phyloP scores from a whole-genome alignment of 1,284 basidiomycete genomes.

The Golubevia sp. region DNA sequence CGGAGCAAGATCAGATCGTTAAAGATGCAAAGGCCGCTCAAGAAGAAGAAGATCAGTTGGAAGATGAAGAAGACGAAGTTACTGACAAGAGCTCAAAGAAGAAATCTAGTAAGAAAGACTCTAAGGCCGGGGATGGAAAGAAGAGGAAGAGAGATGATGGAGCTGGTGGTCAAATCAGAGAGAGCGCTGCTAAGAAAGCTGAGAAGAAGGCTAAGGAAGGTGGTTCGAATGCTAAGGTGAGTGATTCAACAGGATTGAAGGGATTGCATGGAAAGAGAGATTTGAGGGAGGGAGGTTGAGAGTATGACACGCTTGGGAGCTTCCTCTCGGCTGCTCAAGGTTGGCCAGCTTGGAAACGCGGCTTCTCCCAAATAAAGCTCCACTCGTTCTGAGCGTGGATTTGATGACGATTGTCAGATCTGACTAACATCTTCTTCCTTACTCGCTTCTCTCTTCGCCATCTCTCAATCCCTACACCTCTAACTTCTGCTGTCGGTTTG shows the following conservation, averaged over 20 bases:
- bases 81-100: background rate
- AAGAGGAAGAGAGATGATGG: constrained; percentile 64
- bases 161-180: constrained; percentile 34
- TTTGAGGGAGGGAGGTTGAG: constrained; percentile 36
- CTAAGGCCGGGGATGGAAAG: constrained; percentile 68
- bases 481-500: too few species aligned
- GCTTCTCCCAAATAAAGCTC: constrained; percentile 9
- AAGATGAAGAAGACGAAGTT: background rate
- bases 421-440: too few species aligned
- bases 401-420: too few species aligned
- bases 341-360: constrained; percentile 69
- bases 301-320: constrained; percentile 32
- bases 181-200: constrained; percentile 45
- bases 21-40: background rate
- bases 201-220: background rate
- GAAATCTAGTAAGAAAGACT: constrained; percentile 59
- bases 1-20: background rate
- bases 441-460: background rate
- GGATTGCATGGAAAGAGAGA: constrained; percentile 35
- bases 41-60: background rate
- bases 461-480: background rate
- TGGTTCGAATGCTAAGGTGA: background rate
- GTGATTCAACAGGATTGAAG: too few species aligned
- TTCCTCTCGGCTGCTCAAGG: constrained; percentile 34
- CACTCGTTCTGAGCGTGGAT: too few species aligned